Base-by-base conservation (phyloP, 2,329 filamentous ascomycete genomes). In the Apiospora aurea region DNA sequence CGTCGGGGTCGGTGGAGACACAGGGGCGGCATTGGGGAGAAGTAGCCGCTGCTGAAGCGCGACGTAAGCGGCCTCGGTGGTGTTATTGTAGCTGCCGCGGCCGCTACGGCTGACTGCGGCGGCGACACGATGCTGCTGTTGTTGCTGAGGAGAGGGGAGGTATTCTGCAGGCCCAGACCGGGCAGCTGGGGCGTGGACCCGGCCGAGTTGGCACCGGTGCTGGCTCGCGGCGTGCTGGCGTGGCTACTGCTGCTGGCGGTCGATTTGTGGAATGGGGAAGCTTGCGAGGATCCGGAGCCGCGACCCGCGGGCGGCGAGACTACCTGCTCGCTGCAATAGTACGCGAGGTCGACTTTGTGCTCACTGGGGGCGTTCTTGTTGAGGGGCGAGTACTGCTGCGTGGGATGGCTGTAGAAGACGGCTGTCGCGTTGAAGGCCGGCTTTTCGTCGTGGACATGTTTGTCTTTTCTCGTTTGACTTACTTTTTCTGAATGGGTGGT, bases 401-500 rank as follows among this genome's bases (percentile, higher is more conserved):
- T 41, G 34, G 57, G 57, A 16, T 41, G 18, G 6, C 41, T 41
- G 57, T 64, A 64, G 21, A 41, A 41, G 57, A 64, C 13, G 10
- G 34, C 74, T 0, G 71, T 75, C 1, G 71, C 73, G 5, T 21
- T 67, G 61, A 74, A 73, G 6, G 38, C 13, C 11, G 71, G 66
- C 1, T 34, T n/a, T 24, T 76, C 71, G 26, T 77, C 76, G 46
- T 71, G 69, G 2, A 47, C 68, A 34, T 76, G 72, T 49, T 74
- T 77, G 57, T 70, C 71, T 34, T 74, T 74, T 3, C 57, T 68
- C 24, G 67, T 72, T 7, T 70, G 68, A 4, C 75, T 77, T 46
- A 71, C 46, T 74, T 76, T 78, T 41, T 78, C 76, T 78, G 57
- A 4, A 6, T 1, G 26, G 2, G 71, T 4, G 38, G 21, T 67